phyloP scores from a whole-genome alignment of 306 rosid genomes.

The Sesbania bispinosa region DNA sequence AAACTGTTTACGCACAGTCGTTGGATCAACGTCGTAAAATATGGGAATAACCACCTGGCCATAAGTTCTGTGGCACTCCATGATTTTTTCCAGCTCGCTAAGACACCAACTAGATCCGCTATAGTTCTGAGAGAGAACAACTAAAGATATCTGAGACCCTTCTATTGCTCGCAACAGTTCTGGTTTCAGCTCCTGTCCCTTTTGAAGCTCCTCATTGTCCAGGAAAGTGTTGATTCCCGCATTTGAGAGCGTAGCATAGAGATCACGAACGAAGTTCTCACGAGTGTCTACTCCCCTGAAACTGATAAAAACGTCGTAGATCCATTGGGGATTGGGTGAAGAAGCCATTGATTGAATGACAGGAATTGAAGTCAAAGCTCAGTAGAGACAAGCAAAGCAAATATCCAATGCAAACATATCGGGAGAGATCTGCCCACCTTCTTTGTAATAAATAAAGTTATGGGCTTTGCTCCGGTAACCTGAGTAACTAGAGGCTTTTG shows the following conservation, averaged over 20 bases:
- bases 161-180: background rate
- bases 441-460: no score
- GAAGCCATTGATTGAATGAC: background rate
- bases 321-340: background rate
- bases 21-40: background rate
- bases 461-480: no score
- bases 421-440: no score
- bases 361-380: background rate
- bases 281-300: conserved; percentile 13
- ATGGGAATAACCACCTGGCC: background rate
- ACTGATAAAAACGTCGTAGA: background rate
- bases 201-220: background rate
- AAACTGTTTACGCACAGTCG: background rate
- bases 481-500: no score
- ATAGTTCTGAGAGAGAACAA: background rate
- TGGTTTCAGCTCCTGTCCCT: background rate
- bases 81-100: background rate
- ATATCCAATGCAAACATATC: no score
- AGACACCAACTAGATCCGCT: conserved; percentile 26
- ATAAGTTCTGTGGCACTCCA: background rate
- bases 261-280: background rate
- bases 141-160: background rate
- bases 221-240: background rate
- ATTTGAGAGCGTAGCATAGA: background rate
- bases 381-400: no score